Percentiles rank a stretch among this genome's conserved stretches.
Conservation (phyloP, 257 asterid species). For the Solanum chiquidenum region DNA sequence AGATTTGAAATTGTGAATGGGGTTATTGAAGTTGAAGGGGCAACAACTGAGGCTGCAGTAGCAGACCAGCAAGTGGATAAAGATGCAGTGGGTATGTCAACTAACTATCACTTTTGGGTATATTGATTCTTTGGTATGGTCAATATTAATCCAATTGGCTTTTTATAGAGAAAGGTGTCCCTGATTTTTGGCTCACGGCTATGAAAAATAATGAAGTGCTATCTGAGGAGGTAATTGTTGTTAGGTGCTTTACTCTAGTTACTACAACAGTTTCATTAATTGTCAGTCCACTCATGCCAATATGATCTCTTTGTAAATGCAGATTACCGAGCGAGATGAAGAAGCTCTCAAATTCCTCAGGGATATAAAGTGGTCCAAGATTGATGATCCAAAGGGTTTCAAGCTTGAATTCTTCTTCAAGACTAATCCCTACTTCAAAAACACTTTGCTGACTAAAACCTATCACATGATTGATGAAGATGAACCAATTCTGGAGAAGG, state of each 20-base stretch:
- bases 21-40: slow-evolving; percentile 16
- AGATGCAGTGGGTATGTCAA: slow-evolving; percentile 17
- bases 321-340: slow-evolving; percentile 64
- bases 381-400: slow-evolving; percentile 19
- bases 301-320: neutral
- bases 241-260: neutral
- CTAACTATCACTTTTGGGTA: neutral
- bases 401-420: slow-evolving; percentile 26
- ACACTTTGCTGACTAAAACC: slow-evolving; percentile 56
- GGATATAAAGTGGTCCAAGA: slow-evolving; percentile 17
- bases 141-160: neutral
- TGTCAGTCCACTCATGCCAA: neutral
- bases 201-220: slow-evolving; percentile 11
- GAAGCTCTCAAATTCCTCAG: slow-evolving; percentile 14
- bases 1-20: slow-evolving; percentile 18
- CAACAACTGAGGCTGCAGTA: neutral
- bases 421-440: slow-evolving; percentile 57
- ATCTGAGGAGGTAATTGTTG: slow-evolving; percentile 3
- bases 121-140: neutral
- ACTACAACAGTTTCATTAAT: neutral
- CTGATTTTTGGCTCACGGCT: slow-evolving; percentile 11
- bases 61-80: neutral
- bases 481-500: slow-evolving; percentile 75
- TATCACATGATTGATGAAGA: slow-evolving; percentile 95
- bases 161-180: slow-evolving; percentile 16